Base-by-base conservation (phyloP, 2,329 filamentous ascomycete genomes). In the Tolypocladium tropicale region DNA sequence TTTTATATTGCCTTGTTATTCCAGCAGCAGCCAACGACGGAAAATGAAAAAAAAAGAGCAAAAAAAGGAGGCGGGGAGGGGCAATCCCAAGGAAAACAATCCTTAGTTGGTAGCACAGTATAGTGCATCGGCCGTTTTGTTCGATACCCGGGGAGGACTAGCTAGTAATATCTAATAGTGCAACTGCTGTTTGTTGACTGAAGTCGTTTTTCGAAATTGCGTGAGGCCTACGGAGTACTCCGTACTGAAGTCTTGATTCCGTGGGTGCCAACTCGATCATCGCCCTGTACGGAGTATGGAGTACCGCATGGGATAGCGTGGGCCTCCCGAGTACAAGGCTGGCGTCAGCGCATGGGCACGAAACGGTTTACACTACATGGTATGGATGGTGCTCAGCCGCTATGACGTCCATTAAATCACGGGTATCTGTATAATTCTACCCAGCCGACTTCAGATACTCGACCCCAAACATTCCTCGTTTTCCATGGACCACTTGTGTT, bases 141-240 rank as follows among this genome's bases (percentile, higher is more conserved):
- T 70, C 70, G 71, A 73, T 73, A 73, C 71, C 71, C 71, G 60
- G 59, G 56, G 60, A 64, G 64, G 61, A 69, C 65, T 64, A 69
- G 67, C 70, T 71, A 70, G 67, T 73, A 74, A 74, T 74, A 74
- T 63, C 65, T 75, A 74, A 72, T 74, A 73, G 73, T 72, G 70
- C 65, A 68, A 68, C 58, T 70, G 68, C 64, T 70, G 65, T 66
- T 65, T 72, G 67, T 67, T 49, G 46, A 49, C 46, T n/a, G 10
- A 32, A 9, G 3, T 30, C 3, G 18, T 10, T 48, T 14, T 25
- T 30, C 25, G 7, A 49, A 30, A 3, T 30, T n/a, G n/a, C n/a
- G n/a, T n/a, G n/a, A n/a, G n/a, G n/a, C n/a, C n/a, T n/a, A n/a
- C n/a, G n/a, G n/a, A n/a, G n/a, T n/a, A n/a, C n/a, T n/a, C n/a